Percentiles rank a stretch among this genome's conserved stretches.
These are phyloP conservation scores for Penicillium sp. DNA, from an alignment of 2,329 filamentous ascomycete genomes.

Conservation along the genomic window DNA sequence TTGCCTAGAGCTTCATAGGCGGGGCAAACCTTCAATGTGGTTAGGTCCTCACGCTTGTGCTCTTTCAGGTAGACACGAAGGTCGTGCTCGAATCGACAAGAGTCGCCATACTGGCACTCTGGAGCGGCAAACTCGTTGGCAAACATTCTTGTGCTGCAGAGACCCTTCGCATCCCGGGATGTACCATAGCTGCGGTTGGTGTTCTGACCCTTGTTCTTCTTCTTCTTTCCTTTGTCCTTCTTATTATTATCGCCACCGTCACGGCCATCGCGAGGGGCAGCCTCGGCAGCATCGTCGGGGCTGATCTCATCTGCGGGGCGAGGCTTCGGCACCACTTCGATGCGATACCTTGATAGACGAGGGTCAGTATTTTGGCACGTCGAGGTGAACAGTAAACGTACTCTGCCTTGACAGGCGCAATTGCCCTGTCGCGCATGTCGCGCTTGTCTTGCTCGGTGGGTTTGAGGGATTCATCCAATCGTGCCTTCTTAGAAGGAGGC, in stretches of 20 bases:
- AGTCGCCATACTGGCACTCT: conserved; percentile 71
- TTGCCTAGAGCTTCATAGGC: conserved; percentile 71
- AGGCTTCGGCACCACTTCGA: conserved; percentile 22
- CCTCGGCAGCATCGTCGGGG: conserved; percentile 59
- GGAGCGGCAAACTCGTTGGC: conserved; percentile 75
- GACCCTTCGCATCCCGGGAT: conserved; percentile 69
- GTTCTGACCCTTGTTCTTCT: conserved; percentile 74
- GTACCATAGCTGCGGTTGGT: conserved; percentile 75
- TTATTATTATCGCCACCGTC: conserved; percentile 35
- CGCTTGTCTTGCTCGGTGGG: conserved; percentile 32
- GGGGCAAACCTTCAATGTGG: conserved; percentile 73
- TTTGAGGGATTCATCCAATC: conserved; percentile 44
- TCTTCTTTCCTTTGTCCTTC: conserved; percentile 36
- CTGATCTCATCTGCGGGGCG: conserved; percentile 30
- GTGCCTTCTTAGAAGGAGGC: conserved; percentile 59
- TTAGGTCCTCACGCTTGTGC: conserved; percentile 74
- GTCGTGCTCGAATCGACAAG: conserved; percentile 79
- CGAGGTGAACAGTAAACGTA: conserved; percentile 3
- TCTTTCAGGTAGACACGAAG: conserved; percentile 79
- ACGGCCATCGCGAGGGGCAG: conserved; percentile 47
- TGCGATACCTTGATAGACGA: conserved; percentile 30
- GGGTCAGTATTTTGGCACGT: not conserved
- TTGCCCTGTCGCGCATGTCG: conserved; percentile 50
- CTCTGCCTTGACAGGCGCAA: conserved; percentile 71
- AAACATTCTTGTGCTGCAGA: conserved; percentile 71